Conservation (phyloP, 768 basidiomycete genomes). For the Podaxis pistillaris region DNA sequence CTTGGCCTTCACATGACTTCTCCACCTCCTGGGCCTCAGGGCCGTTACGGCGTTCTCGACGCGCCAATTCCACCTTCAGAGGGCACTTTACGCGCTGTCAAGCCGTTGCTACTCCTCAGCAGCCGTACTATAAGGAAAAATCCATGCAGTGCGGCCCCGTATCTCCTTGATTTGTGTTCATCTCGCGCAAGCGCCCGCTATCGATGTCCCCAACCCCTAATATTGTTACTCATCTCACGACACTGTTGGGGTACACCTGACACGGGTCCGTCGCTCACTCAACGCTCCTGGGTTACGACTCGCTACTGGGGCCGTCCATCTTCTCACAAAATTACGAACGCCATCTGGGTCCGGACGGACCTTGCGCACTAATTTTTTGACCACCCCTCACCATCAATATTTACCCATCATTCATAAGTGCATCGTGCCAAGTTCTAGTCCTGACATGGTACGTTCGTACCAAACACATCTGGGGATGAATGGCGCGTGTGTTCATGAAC, state of each 20-base stretch:
- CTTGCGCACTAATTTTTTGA: background rate
- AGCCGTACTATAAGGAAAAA: background rate
- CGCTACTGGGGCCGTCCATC: background rate
- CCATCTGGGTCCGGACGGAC: constrained; percentile 6
- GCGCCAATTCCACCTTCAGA: background rate
- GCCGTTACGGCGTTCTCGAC: background rate
- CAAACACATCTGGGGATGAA: background rate
- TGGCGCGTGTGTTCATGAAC: background rate
- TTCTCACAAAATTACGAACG: background rate
- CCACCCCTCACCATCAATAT: background rate
- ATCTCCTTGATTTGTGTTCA: background rate
- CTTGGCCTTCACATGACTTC: constrained; percentile 8
- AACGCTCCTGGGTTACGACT: background rate
- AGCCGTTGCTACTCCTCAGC: background rate
- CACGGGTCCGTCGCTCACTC: background rate
- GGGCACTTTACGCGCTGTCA: background rate
- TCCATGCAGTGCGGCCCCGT: background rate
- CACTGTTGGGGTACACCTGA: background rate
- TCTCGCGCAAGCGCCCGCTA: background rate
- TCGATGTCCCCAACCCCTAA: background rate
- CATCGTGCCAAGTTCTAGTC: background rate
- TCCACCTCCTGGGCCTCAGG: background rate
- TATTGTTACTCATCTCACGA: background rate
- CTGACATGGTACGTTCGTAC: background rate
- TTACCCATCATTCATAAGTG: background rate